Percentiles rank a stretch among this genome's conserved stretches.
These are phyloP conservation scores for Malassezia restricta DNA, from an alignment of 1,284 basidiomycete genomes.

Conservation along the genomic window DNA sequence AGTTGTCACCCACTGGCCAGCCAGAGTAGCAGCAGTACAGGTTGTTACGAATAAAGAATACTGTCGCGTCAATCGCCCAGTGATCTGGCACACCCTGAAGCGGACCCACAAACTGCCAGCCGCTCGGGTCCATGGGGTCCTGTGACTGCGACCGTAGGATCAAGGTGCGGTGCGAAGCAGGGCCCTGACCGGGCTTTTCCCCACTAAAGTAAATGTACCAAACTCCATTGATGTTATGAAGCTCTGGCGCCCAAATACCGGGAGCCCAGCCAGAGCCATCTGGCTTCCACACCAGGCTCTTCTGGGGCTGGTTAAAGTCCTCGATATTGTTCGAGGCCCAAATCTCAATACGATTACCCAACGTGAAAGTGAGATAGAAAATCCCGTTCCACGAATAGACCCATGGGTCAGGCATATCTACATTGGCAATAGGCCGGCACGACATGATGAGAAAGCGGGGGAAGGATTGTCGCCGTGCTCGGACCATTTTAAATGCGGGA, in stretches of 20 bases:
- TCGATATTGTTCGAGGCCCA: conserved; percentile 13
- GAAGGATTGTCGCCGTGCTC: too few species aligned
- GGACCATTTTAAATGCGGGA: too few species aligned
- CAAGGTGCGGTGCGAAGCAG: conserved; percentile 15
- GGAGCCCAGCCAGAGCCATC: conserved; percentile 15
- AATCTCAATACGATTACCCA: conserved; percentile 14
- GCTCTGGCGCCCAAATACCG: conserved; percentile 16
- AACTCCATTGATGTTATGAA: conserved; percentile 12
- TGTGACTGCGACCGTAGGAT: conserved; percentile 6
- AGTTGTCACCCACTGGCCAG: conserved; percentile 14
- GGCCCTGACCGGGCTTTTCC: conserved; percentile 10
- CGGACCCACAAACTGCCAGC: conserved; percentile 13
- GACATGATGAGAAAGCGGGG: conserved; percentile 5
- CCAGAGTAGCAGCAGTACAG: conserved; percentile 17
- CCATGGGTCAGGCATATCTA: conserved; percentile 17
- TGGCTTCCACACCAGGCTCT: conserved; percentile 9
- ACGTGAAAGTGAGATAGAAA: conserved; percentile 13
- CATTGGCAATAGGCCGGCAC: conserved; percentile 10
- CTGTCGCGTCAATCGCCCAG: conserved; percentile 16
- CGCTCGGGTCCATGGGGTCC: conserved; percentile 15
- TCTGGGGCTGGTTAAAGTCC: conserved; percentile 11
- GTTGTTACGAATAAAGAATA: conserved; percentile 1
- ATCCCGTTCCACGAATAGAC: conserved; percentile 2
- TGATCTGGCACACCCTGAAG: conserved; percentile 17
- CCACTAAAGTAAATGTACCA: conserved; percentile 17